These are phyloP conservation scores for Piromyces finnis DNA, from an alignment of 192 early-diverging fungal species.

Conservation along the genomic window DNA sequence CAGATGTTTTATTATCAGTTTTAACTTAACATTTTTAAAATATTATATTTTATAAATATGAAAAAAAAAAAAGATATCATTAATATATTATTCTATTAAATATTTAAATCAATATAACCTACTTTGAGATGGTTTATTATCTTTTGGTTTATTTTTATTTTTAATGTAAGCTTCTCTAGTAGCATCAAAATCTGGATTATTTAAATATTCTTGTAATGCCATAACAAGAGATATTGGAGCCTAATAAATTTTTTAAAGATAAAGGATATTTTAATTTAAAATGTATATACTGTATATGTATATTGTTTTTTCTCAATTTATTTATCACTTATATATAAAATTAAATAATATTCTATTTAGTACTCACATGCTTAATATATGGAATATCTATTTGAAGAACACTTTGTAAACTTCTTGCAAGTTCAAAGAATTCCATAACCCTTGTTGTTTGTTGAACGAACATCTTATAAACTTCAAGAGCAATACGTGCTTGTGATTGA, in stretches of 20 bases:
- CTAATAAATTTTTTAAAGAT: no score
- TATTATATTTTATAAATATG: no score
- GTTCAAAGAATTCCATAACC: conserved; percentile 47
- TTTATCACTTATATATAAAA: no score
- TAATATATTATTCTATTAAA: no score
- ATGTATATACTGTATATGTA: no score
- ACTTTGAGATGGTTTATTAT: not conserved
- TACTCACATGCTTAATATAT: conserved; percentile 48
- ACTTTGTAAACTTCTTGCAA: conserved; percentile 33
- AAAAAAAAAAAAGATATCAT: no score
- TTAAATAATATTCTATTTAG: no score
- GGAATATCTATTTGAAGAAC: conserved; percentile 47
- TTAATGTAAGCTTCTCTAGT: conserved; percentile 22
- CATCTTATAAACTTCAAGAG: conserved; percentile 55
- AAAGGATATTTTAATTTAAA: no score
- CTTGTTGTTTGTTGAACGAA: conserved; percentile 55
- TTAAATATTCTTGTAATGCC: conserved; percentile 44
- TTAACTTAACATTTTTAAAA: not conserved
- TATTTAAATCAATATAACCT: no score
- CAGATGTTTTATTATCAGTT: not conserved
- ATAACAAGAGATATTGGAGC: conserved; percentile 45
- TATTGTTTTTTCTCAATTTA: no score
- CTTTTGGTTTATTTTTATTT: conserved; percentile 8
- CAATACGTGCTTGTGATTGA: conserved; percentile 34
- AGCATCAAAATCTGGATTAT: conserved; percentile 52